Evolutionary conservation across 805 yeast species (phyloP).

Genomic region (Monosporozyma aerobia): DNA sequence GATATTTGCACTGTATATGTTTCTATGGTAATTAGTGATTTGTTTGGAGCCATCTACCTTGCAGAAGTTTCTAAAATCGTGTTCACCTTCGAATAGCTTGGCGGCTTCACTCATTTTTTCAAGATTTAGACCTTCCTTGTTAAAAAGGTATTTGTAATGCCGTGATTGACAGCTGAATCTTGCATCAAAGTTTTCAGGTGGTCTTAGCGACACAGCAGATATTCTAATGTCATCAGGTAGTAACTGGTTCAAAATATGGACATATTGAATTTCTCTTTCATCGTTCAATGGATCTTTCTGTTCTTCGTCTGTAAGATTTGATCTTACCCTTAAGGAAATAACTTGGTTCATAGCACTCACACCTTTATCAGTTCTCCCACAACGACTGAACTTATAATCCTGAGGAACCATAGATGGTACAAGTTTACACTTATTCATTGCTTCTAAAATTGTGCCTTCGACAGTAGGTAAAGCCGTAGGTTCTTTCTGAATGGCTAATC

Average conservation of each 20-base stretch:
- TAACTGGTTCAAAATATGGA: conserved; percentile 61
- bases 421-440: conserved; percentile 56
- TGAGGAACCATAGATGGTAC: conserved; percentile 51
- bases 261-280: conserved; percentile 61
- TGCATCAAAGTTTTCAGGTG: conserved; percentile 80
- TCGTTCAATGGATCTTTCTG: conserved; percentile 52
- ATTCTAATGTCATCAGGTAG: conserved; percentile 75
- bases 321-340: conserved; percentile 67
- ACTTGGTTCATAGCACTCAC: conserved; percentile 97
- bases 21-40: conserved; percentile 66
- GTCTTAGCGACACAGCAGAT: conserved; percentile 75
- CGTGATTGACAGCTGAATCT: conserved; percentile 82
- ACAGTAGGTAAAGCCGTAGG: conserved; percentile 78
- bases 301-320: conserved; percentile 53
- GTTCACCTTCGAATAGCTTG: conserved; percentile 55
- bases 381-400: conserved; percentile 69
- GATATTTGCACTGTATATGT: conserved; percentile 46
- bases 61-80: conserved; percentile 92
- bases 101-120: conserved; percentile 57
- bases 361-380: conserved; percentile 95
- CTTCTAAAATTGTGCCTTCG: conserved; percentile 66
- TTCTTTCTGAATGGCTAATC: conserved; percentile 73
- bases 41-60: conserved; percentile 92
- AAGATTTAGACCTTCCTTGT: conserved; percentile 47
- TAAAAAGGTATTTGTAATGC: conserved; percentile 78